Evolutionary conservation across 2,329 filamentous ascomycete genomes (phyloP).

Genomic region (Xylariaceae sp.): DNA sequence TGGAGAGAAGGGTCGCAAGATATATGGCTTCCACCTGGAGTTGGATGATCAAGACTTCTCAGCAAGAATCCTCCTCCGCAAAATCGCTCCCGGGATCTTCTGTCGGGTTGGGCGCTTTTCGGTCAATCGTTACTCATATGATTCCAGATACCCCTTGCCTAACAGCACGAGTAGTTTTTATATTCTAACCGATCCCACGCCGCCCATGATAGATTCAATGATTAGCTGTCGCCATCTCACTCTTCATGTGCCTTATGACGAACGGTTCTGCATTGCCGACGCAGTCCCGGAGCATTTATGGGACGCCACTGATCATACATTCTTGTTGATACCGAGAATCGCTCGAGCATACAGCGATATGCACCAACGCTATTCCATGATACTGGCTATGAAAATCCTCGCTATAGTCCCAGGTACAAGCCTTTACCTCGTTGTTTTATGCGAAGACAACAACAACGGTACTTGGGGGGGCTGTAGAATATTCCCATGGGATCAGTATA

Average conservation of each 20-base stretch:
- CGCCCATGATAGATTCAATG: background rate
- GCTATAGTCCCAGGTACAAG: no score
- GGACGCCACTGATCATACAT: constrained; percentile 4
- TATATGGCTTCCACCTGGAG: background rate
- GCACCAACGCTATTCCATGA: no score
- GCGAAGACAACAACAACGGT: no score
- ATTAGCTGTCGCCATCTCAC: background rate
- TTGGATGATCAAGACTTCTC: background rate
- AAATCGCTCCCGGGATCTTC: constrained; percentile 4
- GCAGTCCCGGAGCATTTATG: background rate
- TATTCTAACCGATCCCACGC: background rate
- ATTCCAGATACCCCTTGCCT: no score
- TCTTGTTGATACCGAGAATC: background rate
- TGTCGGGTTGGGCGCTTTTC: background rate
- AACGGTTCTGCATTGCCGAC: background rate
- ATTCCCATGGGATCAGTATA: no score
- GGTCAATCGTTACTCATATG: no score
- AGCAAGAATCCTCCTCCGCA: background rate
- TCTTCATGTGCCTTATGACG: background rate
- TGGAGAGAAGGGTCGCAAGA: no score
- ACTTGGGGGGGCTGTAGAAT: no score
- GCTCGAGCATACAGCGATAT: no score
- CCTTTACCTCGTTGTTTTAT: no score
- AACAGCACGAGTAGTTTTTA: constrained; percentile 3
- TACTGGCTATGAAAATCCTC: no score